Evolutionary conservation across 106 monocot genomes (phyloP), one percentile per base, ranked within the genome.

Genomic region (Posidonia australis): DNA sequence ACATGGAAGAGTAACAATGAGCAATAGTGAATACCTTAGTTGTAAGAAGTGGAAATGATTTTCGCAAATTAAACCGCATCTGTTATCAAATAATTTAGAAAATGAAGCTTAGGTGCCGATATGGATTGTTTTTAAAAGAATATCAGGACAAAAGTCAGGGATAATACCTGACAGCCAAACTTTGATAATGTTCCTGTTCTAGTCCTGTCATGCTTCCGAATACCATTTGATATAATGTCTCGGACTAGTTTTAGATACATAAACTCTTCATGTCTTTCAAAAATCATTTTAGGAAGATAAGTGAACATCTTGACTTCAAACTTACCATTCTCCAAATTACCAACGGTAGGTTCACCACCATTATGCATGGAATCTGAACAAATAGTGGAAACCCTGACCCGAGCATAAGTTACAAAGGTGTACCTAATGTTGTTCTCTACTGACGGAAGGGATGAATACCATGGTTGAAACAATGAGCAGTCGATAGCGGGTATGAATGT

Each of bases 61-160:
- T 85, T 62, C 98, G 75, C 74, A 99, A 81, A 79, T 99, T 99
- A 67, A 88, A 99, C 44, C 91, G 74, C 98, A 91, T 91, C 98
- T 99, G 62, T 19, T 44, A 27, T 26, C 52, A 59, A 65, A 17
- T 58, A 21, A 41, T 45, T 22, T 46, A 3, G 13, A 9, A 63
- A 25, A 32, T 60, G 3, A 31, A 31, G 22, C 11, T 17, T 17
- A 52, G 51, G 31, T 4, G 9, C 58, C 52, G 13, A 61, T 7
- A 51, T 28, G 63, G 59, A 67, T 36, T 44, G 32, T 11, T 47
- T 22, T 19, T 60, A 49, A 62, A n/a, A 47, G 32, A 62, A 67
- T 42, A 23, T 22, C 36, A 45, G n/a, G 19, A 56, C 23, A 58
- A 7, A n/a, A 1, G 7, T 27, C 13, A 19, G 23, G 3, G 20